Evolutionary conservation across 2,329 filamentous ascomycete genomes (phyloP), one percentile per base, ranked within the genome.

Genomic region (Coccinonectria pachysandricola): DNA sequence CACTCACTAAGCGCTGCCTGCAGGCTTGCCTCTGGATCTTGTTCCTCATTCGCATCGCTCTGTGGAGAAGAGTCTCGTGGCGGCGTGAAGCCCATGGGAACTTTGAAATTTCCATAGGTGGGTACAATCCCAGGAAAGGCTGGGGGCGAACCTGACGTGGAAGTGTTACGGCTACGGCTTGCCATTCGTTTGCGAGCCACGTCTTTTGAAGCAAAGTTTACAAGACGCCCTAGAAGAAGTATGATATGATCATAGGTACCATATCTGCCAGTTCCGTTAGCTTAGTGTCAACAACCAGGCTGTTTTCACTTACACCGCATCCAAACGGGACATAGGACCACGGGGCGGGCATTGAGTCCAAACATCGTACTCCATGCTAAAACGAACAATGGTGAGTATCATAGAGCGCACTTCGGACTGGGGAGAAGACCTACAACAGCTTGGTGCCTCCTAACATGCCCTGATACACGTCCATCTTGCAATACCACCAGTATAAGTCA

Each of bases 401-500:
- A n/a, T n/a, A n/a, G n/a, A n/a, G n/a, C n/a, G n/a, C n/a, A n/a
- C n/a, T n/a, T n/a, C n/a, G n/a, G n/a, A n/a, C n/a, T n/a, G n/a
- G n/a, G n/a, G n/a, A n/a, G 9, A 11, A 5, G 13, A 68, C 85
- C 68, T 62, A 94, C 85, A 95, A 78, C 23, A 92, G 62, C 35
- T 70, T 70, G 21, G 88, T 87, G 7, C 85, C 88, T 40, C 87
- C 91, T 13, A 96, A 62, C 34, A 95, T 73, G 49, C 83, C 86
- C 52, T 95, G 88, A 42, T 88, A 92, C 7, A 82, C 75, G 51
- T 96, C 91, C 63, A 95, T 91, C 54, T 94, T 93, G 43, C 73
- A 79, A 50, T 87, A 95, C 82, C 86, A 95, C 87, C 88, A 98
- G 49, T 81, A 92, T 5, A 96, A 58, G 54, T 96, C 91, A 37